Conservation (phyloP, 2,329 filamentous ascomycete genomes). For the Didymella arachidicola region DNA sequence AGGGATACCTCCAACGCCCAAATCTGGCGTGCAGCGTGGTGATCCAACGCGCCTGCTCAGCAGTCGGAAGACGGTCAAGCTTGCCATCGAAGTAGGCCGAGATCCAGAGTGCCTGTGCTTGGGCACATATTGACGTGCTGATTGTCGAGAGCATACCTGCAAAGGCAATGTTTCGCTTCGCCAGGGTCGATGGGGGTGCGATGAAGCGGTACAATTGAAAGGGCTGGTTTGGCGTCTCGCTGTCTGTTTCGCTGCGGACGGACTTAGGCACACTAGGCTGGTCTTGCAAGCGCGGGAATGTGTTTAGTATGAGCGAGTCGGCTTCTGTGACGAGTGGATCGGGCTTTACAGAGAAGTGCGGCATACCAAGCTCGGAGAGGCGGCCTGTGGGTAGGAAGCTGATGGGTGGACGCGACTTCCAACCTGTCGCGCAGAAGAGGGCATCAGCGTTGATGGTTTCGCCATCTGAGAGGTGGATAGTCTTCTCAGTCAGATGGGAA, state of each 20-base stretch:
- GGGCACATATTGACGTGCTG: conserved; percentile 48
- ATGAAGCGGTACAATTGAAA: conserved; percentile 56
- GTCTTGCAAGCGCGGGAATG: conserved; percentile 18
- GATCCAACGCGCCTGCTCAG: conserved; percentile 33
- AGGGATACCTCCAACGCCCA: conserved; percentile 59
- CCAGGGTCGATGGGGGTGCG: conserved; percentile 39
- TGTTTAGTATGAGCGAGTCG: conserved; percentile 27
- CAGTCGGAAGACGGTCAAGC: conserved; percentile 44
- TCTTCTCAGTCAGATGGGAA: conserved; percentile 56
- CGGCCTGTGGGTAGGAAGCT: conserved; percentile 14
- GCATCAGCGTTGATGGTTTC: conserved; percentile 57
- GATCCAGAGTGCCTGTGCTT: conserved; percentile 58
- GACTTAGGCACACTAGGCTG: conserved; percentile 19
- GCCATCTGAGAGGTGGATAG: conserved; percentile 59
- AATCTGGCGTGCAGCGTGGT: conserved; percentile 71
- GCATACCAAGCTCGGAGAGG: conserved; percentile 56
- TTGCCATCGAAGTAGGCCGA: conserved; percentile 68
- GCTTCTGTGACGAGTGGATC: conserved; percentile 42
- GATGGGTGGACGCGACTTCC: conserved; percentile 47
- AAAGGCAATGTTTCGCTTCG: conserved; percentile 26
- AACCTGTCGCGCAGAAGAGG: conserved; percentile 65
- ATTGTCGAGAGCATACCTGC: conserved; percentile 47
- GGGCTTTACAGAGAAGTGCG: conserved; percentile 35
- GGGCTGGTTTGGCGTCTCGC: conserved; percentile 28
- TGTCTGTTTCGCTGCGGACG: conserved; percentile 10